Percentiles rank a stretch among this genome's conserved stretches.
Evolutionary conservation across 352 stramenopile genomes (phyloP).

Genomic region (Achlya hypogyna): DNA sequence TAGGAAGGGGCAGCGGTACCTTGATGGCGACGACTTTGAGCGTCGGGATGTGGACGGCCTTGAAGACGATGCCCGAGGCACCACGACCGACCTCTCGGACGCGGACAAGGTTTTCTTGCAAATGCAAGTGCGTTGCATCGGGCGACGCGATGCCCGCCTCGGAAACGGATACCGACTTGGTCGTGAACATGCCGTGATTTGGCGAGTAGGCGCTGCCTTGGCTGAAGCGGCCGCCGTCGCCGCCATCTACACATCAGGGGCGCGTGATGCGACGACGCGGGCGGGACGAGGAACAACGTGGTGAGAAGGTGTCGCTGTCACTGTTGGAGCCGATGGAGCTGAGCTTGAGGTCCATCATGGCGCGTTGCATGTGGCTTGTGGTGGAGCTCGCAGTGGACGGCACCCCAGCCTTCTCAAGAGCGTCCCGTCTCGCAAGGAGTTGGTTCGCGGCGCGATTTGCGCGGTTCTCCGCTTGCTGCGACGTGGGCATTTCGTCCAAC

Average conservation of each 20-base stretch:
- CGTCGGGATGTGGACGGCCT: conserved; percentile 85
- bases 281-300: conserved; percentile 31
- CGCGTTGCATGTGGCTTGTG: conserved; percentile 42
- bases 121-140: conserved; percentile 57
- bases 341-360: conserved; percentile 55
- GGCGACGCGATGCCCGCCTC: conserved; percentile 79
- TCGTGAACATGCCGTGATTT: conserved; percentile 83
- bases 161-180: conserved; percentile 70
- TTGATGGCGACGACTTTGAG: conserved; percentile 87
- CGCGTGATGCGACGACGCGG: not conserved
- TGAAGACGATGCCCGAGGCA: conserved; percentile 81
- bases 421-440: conserved; percentile 64
- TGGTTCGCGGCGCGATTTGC: conserved; percentile 62
- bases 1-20: too few relatives aligned
- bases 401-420: conserved; percentile 47
- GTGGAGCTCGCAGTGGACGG: conserved; percentile 20
- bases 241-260: conserved; percentile 12
- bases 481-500: conserved; percentile 80
- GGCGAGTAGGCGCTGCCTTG: conserved; percentile 76
- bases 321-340: conserved; percentile 60
- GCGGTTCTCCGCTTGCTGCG: conserved; percentile 72
- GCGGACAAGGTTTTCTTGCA: conserved; percentile 77
- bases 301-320: conserved; percentile 56
- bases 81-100: conserved; percentile 69
- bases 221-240: conserved; percentile 51